A percentile compares a stretch with the other conserved stretches of the same genome.
Evolutionary conservation across 2,329 filamentous ascomycete genomes (phyloP).

Genomic region (Penicillium sp.): DNA sequence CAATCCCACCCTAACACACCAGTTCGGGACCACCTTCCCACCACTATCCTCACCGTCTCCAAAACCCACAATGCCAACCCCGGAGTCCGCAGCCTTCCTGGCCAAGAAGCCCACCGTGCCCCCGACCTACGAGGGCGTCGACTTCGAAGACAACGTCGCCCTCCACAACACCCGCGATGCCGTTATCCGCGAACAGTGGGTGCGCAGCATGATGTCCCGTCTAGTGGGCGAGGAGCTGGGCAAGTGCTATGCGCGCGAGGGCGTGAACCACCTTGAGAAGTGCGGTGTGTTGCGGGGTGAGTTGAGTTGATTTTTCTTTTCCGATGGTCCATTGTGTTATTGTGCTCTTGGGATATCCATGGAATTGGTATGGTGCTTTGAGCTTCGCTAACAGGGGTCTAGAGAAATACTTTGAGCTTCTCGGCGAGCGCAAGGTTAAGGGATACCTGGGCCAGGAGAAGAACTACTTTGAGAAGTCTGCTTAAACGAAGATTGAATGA

Average conservation of each 20-base stretch:
- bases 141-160: constrained; percentile 60
- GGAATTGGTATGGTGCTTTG: background rate
- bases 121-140: constrained; percentile 62
- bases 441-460: constrained; percentile 61
- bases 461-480: constrained; percentile 50
- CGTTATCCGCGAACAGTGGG: constrained; percentile 64
- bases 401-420: constrained; percentile 62
- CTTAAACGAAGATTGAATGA: constrained; percentile 12
- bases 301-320: constrained; percentile 23
- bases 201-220: constrained; percentile 63
- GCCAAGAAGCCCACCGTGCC: constrained; percentile 61
- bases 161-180: constrained; percentile 61
- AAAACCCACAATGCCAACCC: constrained; percentile 54
- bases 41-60: background rate
- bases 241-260: constrained; percentile 61
- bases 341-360: background rate
- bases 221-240: constrained; percentile 62
- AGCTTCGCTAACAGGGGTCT: constrained; percentile 9
- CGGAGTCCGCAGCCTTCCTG: constrained; percentile 60
- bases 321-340: background rate
- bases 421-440: constrained; percentile 59
- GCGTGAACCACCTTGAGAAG: constrained; percentile 64
- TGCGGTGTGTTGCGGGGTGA: constrained; percentile 61
- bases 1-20: constrained; percentile 1
- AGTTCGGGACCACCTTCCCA: background rate